Evolutionary conservation across 176 grass and related monocot genomes (phyloP), one percentile per base, ranked within the genome.

Genomic region (Eragrostis nindensis): DNA sequence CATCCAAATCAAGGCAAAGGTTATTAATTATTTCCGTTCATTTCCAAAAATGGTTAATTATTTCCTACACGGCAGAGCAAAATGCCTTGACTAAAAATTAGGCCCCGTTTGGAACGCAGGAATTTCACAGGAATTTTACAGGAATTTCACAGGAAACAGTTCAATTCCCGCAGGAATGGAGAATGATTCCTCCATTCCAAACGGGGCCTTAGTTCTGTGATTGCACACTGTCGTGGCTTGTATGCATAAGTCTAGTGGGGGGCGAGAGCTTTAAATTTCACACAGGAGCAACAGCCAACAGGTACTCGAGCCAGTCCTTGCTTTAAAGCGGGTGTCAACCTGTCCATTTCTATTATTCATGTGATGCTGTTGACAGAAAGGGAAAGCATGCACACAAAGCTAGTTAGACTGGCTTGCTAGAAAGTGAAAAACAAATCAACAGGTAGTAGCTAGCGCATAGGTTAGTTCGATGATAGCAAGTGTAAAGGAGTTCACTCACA

Each of bases 401-500:
- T 13, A 46, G 12, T 21, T 19, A 76, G n/a, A 26, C 57, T 21
- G 15, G 42, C 53, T 38, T 17, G 17, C 2, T 55, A 36, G 48
- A 79, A 53, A 81, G 84, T 83, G 80, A 79, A 88, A n/a, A 88
- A 36, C 27, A 81, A 75, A 48, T 73, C 19, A 73, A 55, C 67
- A 50, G 81, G 15, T 60, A 62, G 77, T 75, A 74, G 80, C 25
- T 19, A n/a, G n/a, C n/a, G n/a, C 8, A 24, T 21, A 14, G 26
- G 75, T 65, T n/a, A n/a, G n/a, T n/a, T 66, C 49, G 29, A 48
- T 75, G 83, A 85, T 60, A 83, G 80, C 86, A 89, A 88, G 90
- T 80, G 88, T 83, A 87, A 87, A 93, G 75, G 87, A 87, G 80
- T 73, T 87, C 80, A 60, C 86, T 88, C 80, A 73, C 78, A 48